Evolutionary conservation across 139 green algal species (phyloP).

Genomic region (Spirogloea muscicola): DNA sequence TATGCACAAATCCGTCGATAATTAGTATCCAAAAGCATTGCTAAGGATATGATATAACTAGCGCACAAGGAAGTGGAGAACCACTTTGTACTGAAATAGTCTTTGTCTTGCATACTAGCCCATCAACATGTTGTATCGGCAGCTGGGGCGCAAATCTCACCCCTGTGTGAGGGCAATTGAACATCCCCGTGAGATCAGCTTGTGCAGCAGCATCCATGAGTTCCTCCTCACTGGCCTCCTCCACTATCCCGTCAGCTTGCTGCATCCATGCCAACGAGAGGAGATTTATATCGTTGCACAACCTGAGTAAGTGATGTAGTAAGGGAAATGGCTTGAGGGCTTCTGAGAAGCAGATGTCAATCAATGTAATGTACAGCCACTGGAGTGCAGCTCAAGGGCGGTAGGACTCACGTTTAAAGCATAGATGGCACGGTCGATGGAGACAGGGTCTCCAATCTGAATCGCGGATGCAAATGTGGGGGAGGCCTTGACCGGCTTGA

Average conservation of each 20-base stretch:
- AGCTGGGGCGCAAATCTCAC: no score
- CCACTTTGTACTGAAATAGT: neutral
- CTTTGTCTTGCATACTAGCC: neutral
- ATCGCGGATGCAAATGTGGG: conserved; percentile 96
- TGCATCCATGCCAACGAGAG: no score
- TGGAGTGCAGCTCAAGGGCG: neutral
- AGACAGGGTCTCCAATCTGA: conserved; percentile 98
- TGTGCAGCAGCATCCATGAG: conserved; percentile 96
- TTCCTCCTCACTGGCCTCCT: conserved; percentile 98
- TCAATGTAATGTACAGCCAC: no score
- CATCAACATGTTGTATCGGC: no score
- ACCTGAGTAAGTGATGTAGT: no score
- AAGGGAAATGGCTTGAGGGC: no score
- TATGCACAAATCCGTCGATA: neutral
- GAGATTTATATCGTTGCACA: no score
- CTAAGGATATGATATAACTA: neutral
- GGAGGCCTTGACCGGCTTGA: conserved; percentile 84
- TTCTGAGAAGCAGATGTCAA: no score
- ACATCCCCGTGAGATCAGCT: conserved; percentile 93
- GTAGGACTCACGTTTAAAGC: conserved; percentile 71
- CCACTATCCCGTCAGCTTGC: conserved; percentile 82
- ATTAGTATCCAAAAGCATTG: neutral
- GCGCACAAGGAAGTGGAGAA: neutral
- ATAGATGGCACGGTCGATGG: conserved; percentile 93
- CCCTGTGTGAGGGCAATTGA: conserved; percentile 88